Evolutionary conservation across 179 eudicot genomes (phyloP).

Genomic region (Nepenthes alata): DNA sequence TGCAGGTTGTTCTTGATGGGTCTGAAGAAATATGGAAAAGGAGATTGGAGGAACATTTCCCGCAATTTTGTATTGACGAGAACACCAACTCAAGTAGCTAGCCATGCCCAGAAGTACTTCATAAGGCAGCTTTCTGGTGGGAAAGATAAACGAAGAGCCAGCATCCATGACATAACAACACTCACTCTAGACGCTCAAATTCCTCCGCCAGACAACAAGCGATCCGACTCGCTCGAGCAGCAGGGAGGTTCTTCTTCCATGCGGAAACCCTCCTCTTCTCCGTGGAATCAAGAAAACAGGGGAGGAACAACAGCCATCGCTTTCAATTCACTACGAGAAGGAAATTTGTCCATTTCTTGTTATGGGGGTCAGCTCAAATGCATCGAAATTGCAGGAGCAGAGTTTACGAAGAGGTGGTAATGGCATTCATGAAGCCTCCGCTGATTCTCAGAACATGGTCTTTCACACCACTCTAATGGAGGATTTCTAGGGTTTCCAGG

Average conservation of each 20-base stretch:
- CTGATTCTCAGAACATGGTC: constrained; percentile 34
- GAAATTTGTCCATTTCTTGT: constrained; percentile 33
- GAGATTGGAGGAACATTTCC: constrained; percentile 98
- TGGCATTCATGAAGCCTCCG: constrained; percentile 19
- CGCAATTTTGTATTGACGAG: constrained; percentile 77
- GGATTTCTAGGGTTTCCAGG: constrained; percentile 19
- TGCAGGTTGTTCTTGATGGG: constrained; percentile 89
- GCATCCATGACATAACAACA: constrained; percentile 94
- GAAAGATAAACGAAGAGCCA: constrained; percentile 89
- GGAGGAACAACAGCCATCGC: constrained; percentile 24
- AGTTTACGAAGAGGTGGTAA: constrained; percentile 24
- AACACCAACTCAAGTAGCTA: constrained; percentile 98
- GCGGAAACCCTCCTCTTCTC: constrained; percentile 21
- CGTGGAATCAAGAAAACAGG: constrained; percentile 42
- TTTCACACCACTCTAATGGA: constrained; percentile 27
- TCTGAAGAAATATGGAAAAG: constrained; percentile 87
- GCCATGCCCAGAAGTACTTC: constrained; percentile 98
- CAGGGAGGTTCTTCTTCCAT: constrained; percentile 23
- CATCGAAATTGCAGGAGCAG: constrained; percentile 36
- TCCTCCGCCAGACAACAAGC: constrained; percentile 42
- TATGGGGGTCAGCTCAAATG: constrained; percentile 41
- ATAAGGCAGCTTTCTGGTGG: constrained; percentile 89
- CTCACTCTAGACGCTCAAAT: constrained; percentile 52
- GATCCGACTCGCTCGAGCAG: constrained; percentile 38
- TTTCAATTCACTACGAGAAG: constrained; percentile 35